Evolutionary conservation across 1,284 basidiomycete genomes (phyloP), one percentile per base, ranked within the genome.

Genomic region (Takashimella koratensis): DNA sequence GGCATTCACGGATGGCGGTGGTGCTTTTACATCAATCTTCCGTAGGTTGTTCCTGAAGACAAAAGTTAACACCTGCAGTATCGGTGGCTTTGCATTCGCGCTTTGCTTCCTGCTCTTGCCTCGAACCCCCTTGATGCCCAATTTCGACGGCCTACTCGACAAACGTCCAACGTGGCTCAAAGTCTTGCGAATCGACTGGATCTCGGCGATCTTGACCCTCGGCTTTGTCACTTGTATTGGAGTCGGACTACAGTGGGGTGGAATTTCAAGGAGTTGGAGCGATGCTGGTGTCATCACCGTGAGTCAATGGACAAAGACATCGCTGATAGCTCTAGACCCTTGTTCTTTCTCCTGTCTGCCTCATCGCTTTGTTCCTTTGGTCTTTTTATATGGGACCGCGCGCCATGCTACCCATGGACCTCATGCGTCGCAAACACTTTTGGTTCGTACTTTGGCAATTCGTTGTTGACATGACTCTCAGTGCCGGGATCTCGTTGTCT

Each of bases 11-110:
- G 63, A 16, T 60, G 63, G 65, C 49, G 65, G 45, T 67, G 63
- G 65, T 66, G 64, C 48, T 66, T 66, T 48, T 66, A 66, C 50
- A 54, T 66, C 49, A 61, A 60, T 21, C 51, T 60, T n/a, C 56
- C 55, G 27, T 48, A 19, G 16, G 40, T 46, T 43, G 4, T 30
- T 12, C 24, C 22, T 19, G 12, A 12, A 16, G 21, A 27, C 8
- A 24, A 11, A 49, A 23, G 21, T 12, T 39, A 43, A 19, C 22
- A 8, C 6, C n/a, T 43, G 23, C 27, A 58, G 56, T 5, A 62
- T 64, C 27, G 61, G 63, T 20, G 61, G 57, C 2, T 43, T 60
- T 10, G 57, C 59, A 1, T 49, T 62, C 11, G 42, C 49, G 1
- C 50, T 63, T 22, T 49, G 62, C 3, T 30, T 56, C 3, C 22